Evolutionary conservation across 2,329 filamentous ascomycete species (phyloP), one percentile per base, ranked within the genome.

Genomic region (Fusarium nurragi): DNA sequence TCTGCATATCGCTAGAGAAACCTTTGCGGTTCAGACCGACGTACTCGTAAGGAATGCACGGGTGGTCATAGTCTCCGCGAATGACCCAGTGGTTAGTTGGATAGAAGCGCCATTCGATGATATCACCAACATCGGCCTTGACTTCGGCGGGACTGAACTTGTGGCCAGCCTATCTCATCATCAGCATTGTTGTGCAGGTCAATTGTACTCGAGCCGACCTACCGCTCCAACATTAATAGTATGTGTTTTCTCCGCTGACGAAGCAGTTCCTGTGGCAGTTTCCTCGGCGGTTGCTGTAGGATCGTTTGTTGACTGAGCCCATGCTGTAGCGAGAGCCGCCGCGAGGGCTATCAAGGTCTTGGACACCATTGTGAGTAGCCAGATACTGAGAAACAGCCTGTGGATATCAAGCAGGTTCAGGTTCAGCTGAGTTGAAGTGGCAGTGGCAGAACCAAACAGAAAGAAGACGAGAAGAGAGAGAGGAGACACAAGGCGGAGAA

Each of bases 81-180:
- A 85, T 84, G n/a, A 90, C 84, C 4, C 86, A 88, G 70, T 91
- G 88, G 48, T 85, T 87, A 21, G 79, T 79, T 2, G 88, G 86
- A 65, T 86, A 89, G 70, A 90, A 90, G 39, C 83, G 78, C 73
- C 86, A 90, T 60, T 84, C 80, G 39, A 86, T 77, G 6, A 78
- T 75, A 69, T 86, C 83, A 7, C 84, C 84, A 25, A 82, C 69
- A 3, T 73, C 59, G n/a, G 76, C 76, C n/a, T 64, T 23, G 14
- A 73, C 64, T 36, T 70, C 64, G n/a, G 69, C 53, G 3, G 76
- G 75, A 1, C 71, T 71, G 50, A 78, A 75, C 37, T 74, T 72
- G 64, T 73, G 74, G 4, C 75, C 75, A 23, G 57, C 52, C 71
- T 73, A 36, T 34, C 19, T n/a, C 14, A 23, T 12, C 10, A 19